Conservation (phyloP, 2,329 filamentous ascomycete genomes). For the Leptographium procerum region DNA sequence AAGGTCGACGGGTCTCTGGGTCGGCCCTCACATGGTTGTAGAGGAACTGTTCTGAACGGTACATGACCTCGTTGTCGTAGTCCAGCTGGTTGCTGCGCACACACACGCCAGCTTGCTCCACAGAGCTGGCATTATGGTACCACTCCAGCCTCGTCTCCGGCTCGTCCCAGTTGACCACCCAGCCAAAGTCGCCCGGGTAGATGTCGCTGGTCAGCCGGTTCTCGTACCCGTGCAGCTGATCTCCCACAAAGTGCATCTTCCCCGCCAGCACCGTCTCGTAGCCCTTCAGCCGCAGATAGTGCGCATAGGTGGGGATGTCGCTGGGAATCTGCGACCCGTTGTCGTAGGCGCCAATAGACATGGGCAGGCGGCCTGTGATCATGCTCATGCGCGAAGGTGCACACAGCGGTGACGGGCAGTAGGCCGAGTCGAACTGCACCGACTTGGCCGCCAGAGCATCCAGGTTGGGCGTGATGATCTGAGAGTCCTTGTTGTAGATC, state of each 20-base stretch:
- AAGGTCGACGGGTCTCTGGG: conserved; percentile 59
- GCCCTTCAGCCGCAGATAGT: conserved; percentile 73
- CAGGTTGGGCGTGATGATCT: conserved; percentile 86
- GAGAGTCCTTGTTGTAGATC: conserved; percentile 80
- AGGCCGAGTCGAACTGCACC: conserved; percentile 86
- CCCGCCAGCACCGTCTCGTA: conserved; percentile 87
- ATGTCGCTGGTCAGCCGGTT: conserved; percentile 88
- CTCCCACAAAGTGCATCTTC: conserved; percentile 96
- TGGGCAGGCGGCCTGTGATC: conserved; percentile 84
- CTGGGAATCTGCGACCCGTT: conserved; percentile 78
- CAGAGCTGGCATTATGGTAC: conserved; percentile 94
- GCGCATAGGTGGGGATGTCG: conserved; percentile 82
- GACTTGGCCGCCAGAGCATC: conserved; percentile 70
- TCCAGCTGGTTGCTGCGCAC: conserved; percentile 90
- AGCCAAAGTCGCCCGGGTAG: conserved; percentile 88
- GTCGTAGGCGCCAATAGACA: conserved; percentile 85
- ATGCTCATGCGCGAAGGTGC: conserved; percentile 89
- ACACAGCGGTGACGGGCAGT: conserved; percentile 88
- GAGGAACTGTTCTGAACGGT: conserved; percentile 76
- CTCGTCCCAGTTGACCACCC: conserved; percentile 92
- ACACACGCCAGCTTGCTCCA: conserved; percentile 78
- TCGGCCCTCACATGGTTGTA: conserved; percentile 84
- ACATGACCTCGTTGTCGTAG: conserved; percentile 94
- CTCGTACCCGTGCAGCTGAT: conserved; percentile 91
- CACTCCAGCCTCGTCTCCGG: conserved; percentile 78